These are phyloP conservation scores for Austroboletus niveus DNA, from an alignment of 1,284 basidiomycete genomes.

Conservation along the genomic window DNA sequence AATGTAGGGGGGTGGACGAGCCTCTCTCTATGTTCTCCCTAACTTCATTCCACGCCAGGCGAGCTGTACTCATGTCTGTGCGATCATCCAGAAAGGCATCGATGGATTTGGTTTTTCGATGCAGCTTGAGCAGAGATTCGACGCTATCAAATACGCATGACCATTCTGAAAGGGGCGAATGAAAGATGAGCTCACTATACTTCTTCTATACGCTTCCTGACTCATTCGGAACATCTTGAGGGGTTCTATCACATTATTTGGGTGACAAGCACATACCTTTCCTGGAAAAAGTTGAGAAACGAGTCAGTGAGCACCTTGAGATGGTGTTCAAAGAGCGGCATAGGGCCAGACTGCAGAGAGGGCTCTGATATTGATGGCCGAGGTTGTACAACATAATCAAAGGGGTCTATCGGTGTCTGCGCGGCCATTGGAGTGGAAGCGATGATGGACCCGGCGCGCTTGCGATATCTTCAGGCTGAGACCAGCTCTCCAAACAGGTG, in stretches of 20 bases:
- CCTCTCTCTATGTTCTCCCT: conserved; percentile 82
- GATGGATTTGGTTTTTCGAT: conserved; percentile 64
- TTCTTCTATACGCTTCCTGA: conserved; percentile 80
- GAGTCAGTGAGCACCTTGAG: conserved; percentile 69
- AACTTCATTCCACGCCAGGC: conserved; percentile 79
- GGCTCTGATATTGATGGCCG: conserved; percentile 45
- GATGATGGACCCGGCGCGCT: conserved; percentile 2
- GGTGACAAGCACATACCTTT: conserved; percentile 55
- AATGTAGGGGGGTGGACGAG: conserved; percentile 28
- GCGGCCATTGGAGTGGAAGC: conserved; percentile 20
- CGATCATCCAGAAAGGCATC: conserved; percentile 68
- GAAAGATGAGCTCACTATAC: conserved; percentile 57
- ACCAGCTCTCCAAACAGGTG: conserved; percentile 21
- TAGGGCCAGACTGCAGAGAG: conserved; percentile 49
- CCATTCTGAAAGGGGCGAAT: background rate
- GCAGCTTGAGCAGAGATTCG: conserved; percentile 66
- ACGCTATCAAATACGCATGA: conserved; percentile 45
- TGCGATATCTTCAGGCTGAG: background rate
- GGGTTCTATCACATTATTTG: background rate
- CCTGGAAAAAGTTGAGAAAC: conserved; percentile 81
- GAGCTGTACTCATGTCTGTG: conserved; percentile 56
- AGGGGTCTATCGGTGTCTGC: conserved; percentile 18
- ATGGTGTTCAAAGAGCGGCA: conserved; percentile 70
- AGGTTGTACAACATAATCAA: conserved; percentile 17
- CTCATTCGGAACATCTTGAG: conserved; percentile 4